phyloP scores from a whole-genome alignment of 169 alveolate species.

The Eimeria necatrix region DNA sequence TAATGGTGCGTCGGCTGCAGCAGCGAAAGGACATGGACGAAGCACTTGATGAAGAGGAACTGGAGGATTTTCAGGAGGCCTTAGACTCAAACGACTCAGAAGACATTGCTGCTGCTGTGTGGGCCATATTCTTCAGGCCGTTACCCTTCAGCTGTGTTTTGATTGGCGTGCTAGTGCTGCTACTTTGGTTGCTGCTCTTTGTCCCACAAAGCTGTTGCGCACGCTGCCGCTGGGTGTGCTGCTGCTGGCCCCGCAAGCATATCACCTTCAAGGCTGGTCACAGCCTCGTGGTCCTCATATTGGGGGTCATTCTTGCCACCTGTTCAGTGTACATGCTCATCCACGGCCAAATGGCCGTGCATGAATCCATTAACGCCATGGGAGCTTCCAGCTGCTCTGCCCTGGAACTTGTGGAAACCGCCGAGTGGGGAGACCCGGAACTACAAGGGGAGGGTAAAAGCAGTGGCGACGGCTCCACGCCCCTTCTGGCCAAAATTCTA shows the following conservation, averaged over 20 bases:
- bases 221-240: conserved; percentile 12
- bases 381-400: conserved; percentile 47
- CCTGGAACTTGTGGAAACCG: conserved; percentile 6
- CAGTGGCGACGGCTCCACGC: not conserved
- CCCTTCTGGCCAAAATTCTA: not conserved
- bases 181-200: not conserved
- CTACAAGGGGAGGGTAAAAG: not conserved
- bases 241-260: not conserved
- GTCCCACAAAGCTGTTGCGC: not conserved
- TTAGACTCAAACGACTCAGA: not conserved
- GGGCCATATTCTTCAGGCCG: not conserved
- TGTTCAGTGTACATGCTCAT: not conserved
- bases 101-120: not conserved
- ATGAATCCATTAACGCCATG: not conserved
- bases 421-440: conserved; percentile 2
- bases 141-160: not conserved
- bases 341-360: not conserved
- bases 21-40: not conserved
- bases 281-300: not conserved
- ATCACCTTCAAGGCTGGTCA: not conserved
- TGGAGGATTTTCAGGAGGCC: not conserved
- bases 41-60: not conserved
- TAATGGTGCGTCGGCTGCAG: not conserved
- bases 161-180: not conserved
- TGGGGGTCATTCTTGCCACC: conserved; percentile 1